Base-by-base conservation (phyloP, 2,329 filamentous ascomycete genomes). In the Thyridium curvatum region DNA sequence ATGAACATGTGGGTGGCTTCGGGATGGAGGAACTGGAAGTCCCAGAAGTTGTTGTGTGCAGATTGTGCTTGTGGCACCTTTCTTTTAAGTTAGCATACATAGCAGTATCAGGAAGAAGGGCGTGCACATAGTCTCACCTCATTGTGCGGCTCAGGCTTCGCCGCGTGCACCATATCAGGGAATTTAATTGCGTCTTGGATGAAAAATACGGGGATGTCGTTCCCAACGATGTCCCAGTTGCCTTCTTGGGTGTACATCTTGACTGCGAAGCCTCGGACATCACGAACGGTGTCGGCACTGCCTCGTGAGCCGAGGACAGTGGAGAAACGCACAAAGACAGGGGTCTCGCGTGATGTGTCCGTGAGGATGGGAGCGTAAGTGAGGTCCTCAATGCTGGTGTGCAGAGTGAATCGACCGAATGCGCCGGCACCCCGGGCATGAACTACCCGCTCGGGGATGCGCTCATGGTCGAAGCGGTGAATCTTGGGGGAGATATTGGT, bases 211-310 rank as follows among this genome's bases (percentile, higher is more conserved):
- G 82, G 80, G 32, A 85, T 85, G 47, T 86, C 79, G 61, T 88
- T 87, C 28, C 81, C 82, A 3, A 85, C 79, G 21, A 85, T 67
- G 46, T 87, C 83, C 78, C 81, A 86, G 49, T 86, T 88, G 4
- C 84, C 85, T 51, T 90, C 84, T 1, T 84, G 65, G 0, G 85
- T 89, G 54, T 89, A 89, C 52, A 86, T 79, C 59, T 86, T 87
- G 45, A 86, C 61, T 0, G 86, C 84, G 46, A 91, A 93, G 2
- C 86, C 86, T 30, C 85, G 77, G 3, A 89, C 83, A 65, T 93
- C 86, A n/a, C 86, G 77, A 1, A 89, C 86, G 0, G 84, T 90
- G 54, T 93, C 86, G 6, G 85, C 83, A 37, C 81, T 86, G 12
- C 86, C 86, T 28, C 80, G 73, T 53, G 79, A 86, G 7, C 84